These are phyloP conservation scores for Fragosphaeria purpurea DNA, from an alignment of 2,329 filamentous ascomycete genomes.

Conservation along the genomic window DNA sequence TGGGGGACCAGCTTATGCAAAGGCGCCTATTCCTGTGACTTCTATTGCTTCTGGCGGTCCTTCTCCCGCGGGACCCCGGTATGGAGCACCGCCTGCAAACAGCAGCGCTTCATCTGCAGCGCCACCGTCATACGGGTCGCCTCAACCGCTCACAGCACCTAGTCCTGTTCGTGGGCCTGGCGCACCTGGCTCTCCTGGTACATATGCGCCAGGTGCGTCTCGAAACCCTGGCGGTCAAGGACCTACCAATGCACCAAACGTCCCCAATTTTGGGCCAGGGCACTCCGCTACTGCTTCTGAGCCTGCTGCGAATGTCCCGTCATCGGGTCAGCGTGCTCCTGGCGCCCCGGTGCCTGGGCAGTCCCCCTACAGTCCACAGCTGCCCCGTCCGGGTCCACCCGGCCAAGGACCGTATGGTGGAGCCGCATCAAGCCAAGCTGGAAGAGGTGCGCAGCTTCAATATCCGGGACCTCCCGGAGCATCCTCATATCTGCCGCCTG, in stretches of 20 bases:
- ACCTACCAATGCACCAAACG: background rate
- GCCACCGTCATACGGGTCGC: background rate
- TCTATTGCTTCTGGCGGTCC: background rate
- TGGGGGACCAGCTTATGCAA: background rate
- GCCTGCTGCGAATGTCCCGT: background rate
- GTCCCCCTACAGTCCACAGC: slow-evolving; percentile 1
- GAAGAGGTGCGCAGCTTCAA: background rate
- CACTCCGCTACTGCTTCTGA: background rate
- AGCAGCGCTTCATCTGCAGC: background rate
- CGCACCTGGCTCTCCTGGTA: background rate
- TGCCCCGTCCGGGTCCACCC: background rate
- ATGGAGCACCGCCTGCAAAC: background rate
- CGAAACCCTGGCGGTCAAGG: background rate
- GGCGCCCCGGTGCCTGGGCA: slow-evolving; percentile 3
- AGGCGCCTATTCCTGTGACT: background rate
- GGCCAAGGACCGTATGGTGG: slow-evolving; percentile 2
- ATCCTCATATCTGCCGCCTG: background rate
- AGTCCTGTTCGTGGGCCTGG: background rate
- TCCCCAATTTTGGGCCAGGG: background rate
- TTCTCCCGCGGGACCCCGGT: background rate
- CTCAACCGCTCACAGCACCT: background rate
- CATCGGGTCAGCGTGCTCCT: slow-evolving; percentile 1
- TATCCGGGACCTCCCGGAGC: background rate
- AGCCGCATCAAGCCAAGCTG: background rate
- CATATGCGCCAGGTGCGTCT: background rate